Base-by-base conservation (phyloP, 768 basidiomycete species). In the Mycena polygramma region DNA sequence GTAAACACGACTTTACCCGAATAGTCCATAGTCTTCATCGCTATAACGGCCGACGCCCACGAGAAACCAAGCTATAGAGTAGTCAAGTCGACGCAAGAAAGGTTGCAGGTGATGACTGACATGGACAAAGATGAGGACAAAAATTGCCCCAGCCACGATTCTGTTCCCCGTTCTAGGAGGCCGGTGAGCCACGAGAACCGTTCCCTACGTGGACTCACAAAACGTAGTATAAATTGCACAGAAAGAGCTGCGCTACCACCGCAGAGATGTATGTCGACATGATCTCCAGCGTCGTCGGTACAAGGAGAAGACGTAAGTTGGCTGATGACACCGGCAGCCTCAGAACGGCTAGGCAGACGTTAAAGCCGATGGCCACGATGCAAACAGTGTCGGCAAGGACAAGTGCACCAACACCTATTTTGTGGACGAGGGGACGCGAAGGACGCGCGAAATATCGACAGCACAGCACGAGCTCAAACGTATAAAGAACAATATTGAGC, bases 341-440 rank as follows among this genome's bases (percentile, higher is more conserved):
- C 24, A 24, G 9, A 4, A 67, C 35, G 11, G 61, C 24, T 6
- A 69, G 2, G 41, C 51, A 39, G 4, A 69, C 43, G 48, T 63
- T 22, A 6, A 60, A 11, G n/a, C 13, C 20, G 20, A 51, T 51
- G n/a, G 22, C 53, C 45, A 58, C 5, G n/a, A 61, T 69, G 17
- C 61, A 57, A 14, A 63, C 10, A 11, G 54, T 69, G 52, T 69
- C 68, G 24, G 19, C 35, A 10, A 69, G 11, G 35, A 69, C 36
- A 22, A 69, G 24, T 15, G 19, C 45, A 2, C 35, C 30, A 5
- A 63, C 61, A 0, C 46, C 52, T 22, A 68, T 61, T 41, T 36
- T 30, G 57, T 59, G 30, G 46, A 59, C n/a, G 8, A 20, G 1
- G 5, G 55, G 57, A 13, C 65, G 55, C 0, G 48, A 36, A 14